These are phyloP conservation scores for Solanum hybrid DNA, from an alignment of 305 asterid species.

Conservation along the genomic window DNA sequence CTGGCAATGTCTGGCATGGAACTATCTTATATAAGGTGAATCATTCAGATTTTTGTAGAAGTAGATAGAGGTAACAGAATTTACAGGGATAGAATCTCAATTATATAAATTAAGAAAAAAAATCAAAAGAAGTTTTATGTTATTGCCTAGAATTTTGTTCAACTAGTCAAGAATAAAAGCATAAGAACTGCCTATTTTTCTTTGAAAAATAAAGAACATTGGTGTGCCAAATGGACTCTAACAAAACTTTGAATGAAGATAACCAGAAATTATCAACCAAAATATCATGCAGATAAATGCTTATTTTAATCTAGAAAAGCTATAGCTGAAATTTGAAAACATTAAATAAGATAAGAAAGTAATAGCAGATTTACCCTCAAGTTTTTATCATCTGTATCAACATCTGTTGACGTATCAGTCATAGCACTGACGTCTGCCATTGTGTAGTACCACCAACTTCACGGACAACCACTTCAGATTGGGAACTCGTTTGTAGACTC, in stretches of 20 bases:
- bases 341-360: neutral
- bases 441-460: constrained; percentile 25
- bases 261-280: neutral
- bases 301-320: neutral
- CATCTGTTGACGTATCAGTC: constrained; percentile 87
- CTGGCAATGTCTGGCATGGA: neutral
- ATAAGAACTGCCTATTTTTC: neutral
- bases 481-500: constrained; percentile 16
- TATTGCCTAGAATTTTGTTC: neutral
- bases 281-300: neutral
- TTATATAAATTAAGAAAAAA: neutral
- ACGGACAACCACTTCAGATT: constrained; percentile 16
- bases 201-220: neutral
- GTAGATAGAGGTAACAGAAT: neutral
- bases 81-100: neutral
- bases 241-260: neutral
- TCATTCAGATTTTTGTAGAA: neutral
- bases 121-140: neutral
- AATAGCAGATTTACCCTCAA: constrained; percentile 35
- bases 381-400: constrained; percentile 77
- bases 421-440: constrained; percentile 79
- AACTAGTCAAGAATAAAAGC: neutral
- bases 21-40: neutral
- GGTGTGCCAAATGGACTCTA: neutral
- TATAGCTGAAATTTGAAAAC: neutral